Conservation (phyloP, 2,329 filamentous ascomycete species). For the Diaporthe longicolla region DNA sequence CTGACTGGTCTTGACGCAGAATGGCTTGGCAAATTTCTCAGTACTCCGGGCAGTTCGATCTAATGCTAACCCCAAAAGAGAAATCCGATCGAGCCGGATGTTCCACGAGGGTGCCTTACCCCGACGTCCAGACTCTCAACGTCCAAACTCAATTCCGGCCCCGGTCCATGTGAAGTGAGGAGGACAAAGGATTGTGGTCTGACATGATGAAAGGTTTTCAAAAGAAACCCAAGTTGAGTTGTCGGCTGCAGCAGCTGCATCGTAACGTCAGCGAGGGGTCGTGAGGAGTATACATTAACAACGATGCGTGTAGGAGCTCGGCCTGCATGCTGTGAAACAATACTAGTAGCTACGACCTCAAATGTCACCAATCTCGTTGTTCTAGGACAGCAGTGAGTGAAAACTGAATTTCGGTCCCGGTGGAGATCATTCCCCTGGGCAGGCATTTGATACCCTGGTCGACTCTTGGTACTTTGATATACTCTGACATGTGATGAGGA, state of each 20-base stretch:
- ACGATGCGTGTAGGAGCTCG: not conserved
- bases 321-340: slow-evolving; percentile 31
- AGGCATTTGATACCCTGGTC: not conserved
- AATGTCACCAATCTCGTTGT: slow-evolving; percentile 1
- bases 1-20: not conserved
- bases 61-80: not conserved
- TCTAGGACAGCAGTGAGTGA: not conserved
- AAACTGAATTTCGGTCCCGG: not conserved
- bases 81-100: slow-evolving; percentile 9
- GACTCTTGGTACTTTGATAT: not conserved
- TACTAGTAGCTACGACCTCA: not conserved
- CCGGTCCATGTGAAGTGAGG: slow-evolving; percentile 2
- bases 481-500: slow-evolving; percentile 19
- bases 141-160: slow-evolving; percentile 1
- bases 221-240: not conserved
- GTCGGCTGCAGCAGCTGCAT: not conserved
- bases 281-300: slow-evolving; percentile 13
- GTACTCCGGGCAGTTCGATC: not conserved
- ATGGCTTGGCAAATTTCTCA: not conserved
- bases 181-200: slow-evolving; percentile 12
- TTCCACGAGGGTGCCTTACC: not conserved
- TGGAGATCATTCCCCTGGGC: not conserved
- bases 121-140: slow-evolving; percentile 16
- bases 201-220: not conserved
- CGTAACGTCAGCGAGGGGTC: slow-evolving; percentile 23